Base-by-base conservation (phyloP, 208 protist genomes). In the Kentomonas sorsogonicus region DNA sequence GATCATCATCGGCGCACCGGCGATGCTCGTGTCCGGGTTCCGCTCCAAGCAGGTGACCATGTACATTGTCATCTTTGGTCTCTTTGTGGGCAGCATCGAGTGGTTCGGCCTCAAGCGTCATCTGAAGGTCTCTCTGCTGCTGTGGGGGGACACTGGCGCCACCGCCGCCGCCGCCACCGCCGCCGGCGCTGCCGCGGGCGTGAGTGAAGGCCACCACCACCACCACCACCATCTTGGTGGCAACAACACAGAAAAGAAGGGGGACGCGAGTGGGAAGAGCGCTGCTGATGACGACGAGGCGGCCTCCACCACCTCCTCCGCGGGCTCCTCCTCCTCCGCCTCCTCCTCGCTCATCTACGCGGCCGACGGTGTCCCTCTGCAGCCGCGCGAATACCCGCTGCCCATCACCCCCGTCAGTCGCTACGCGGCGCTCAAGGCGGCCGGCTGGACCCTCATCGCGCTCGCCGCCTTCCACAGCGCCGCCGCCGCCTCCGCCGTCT, bases 101-200 rank as follows among this genome's bases (percentile, higher is more conserved):
- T 94, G 84, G 82, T 71, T 60, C 30, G 76, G 74, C 13, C 27
- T 94, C 31, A 91, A 90, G 69, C 78, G 87, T 2, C 87, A 94
- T 62, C 70, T 94, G n/a, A 94, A 94, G 60, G 81, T 90, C 15
- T 59, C 68, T 0, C 61, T 94, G 48, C 59, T 91, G 7, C 61
- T 75, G 38, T 55, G 51, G 7, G 46, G 47, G 30, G 58, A 60
- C 4, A 38, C 1, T 18, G n/a, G 16, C 3, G 38, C 33, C 23
- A 45, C 5, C 20, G 0, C 15, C 15, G 31, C 25, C 26, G 20
- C 15, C 31, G 6, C 33, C 6, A 9, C n/a, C n/a, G n/a, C 43
- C 43, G 43, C 43, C 43, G n/a, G 7, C n/a, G 11, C 22, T 48
- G 10, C 10, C n/a, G n/a, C 36, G 36, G 15, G 9, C 15, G 11